Base-by-base conservation (phyloP, 164 flowering plant species). In the Vitis rotundifolia region DNA sequence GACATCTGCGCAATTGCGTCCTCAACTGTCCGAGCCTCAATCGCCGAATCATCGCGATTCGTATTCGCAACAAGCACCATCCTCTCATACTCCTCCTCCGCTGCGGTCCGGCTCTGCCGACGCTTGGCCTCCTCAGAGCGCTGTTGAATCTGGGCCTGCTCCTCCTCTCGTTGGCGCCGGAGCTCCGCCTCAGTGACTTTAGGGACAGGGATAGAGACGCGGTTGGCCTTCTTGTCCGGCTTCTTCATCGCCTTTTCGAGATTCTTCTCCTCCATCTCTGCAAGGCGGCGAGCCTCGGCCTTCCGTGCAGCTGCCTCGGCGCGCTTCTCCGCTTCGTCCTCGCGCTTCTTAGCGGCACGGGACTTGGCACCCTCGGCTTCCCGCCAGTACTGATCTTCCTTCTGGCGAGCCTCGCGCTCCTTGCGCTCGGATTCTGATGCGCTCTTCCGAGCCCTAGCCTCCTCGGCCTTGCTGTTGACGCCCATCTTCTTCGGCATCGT, bases 401-500 rank as follows among this genome's bases (percentile, higher is more conserved):
- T 95, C 18, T 86, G 83, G 2, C 82, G 83, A 1, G 90, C 56
- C 62, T 89, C 89, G 12, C 81, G 81, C 2, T 86, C 93, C 69
- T 91, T 93, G 50, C 84, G 83, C 67, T 95, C 98, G 53, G 88
- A 5, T 15, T 93, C 98, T 3, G 88, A 66, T 47, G 97, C 90
- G 83, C 59, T 78, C 81, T 83, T 88, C 48, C 97, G 89, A 51
- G 86, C 92, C 81, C 90, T 81, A 22, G 98, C 97, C 59, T 66
- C 97, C 79, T 95, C 99, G 44, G 99, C 98, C 71, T 95, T 95
- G 87, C 87, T 90, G 88, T 95, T 95, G 44, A 80, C 83, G 15
- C 97, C 94, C 89, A 92, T 85, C 83, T 94, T 94, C 88, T 92
- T 94, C 89, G 98, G 98, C 97, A 87, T 87, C 78, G 67, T 74